These are phyloP conservation scores for Taiwanofungus camphoratus DNA, from an alignment of 1,284 basidiomycete species.

Conservation along the genomic window DNA sequence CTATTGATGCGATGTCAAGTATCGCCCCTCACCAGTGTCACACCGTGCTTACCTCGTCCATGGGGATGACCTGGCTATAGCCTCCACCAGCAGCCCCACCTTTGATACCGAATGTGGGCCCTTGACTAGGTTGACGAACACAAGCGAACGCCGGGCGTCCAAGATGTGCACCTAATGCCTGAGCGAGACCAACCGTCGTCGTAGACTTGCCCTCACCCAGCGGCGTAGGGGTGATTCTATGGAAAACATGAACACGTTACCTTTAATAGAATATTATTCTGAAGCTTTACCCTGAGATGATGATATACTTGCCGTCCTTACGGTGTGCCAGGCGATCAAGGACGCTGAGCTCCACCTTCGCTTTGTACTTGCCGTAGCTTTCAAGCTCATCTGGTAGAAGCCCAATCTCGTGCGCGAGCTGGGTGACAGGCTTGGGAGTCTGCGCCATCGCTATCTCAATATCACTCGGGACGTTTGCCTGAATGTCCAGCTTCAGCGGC, in stretches of 20 bases:
- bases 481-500: constrained; percentile 74
- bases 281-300: constrained; percentile 78
- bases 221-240: constrained; percentile 94
- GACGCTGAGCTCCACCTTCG: constrained; percentile 91
- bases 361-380: constrained; percentile 94
- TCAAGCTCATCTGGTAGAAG: constrained; percentile 86
- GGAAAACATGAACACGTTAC: constrained; percentile 4
- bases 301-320: constrained; percentile 94
- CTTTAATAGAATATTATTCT: background rate
- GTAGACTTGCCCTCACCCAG: constrained; percentile 99
- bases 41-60: constrained; percentile 78
- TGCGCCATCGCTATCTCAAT: constrained; percentile 97
- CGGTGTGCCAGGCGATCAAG: constrained; percentile 83
- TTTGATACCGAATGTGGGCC: constrained; percentile 99
- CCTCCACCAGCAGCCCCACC: constrained; percentile 98
- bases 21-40: no score
- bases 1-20: no score
- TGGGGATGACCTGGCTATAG: constrained; percentile 98
- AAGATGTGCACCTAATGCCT: constrained; percentile 94
- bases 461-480: constrained; percentile 88
- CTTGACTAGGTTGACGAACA: constrained; percentile 98
- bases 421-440: constrained; percentile 83
- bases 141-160: constrained; percentile 93
- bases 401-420: constrained; percentile 88
- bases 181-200: constrained; percentile 95